These are phyloP conservation scores for Wallacemonas sp. DNA, from an alignment of 208 protist genomes.

Conservation along the genomic window DNA sequence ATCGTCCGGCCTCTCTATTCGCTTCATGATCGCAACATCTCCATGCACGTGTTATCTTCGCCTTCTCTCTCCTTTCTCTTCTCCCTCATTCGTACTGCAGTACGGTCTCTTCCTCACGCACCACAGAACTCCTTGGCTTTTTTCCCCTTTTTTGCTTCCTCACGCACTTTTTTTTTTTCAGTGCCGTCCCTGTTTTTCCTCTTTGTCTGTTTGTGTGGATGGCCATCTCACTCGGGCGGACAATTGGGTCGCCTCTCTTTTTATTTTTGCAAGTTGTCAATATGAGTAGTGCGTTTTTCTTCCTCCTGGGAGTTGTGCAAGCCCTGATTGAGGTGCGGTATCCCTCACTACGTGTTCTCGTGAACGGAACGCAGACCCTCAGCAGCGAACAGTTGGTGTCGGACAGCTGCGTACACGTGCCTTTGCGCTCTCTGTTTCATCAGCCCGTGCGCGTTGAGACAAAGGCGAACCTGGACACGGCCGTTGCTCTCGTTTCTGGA, in stretches of 20 bases:
- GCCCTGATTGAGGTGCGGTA: constrained; percentile 8
- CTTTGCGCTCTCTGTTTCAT: constrained; percentile 54
- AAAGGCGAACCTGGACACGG: no score
- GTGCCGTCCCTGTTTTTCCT: constrained; percentile 18
- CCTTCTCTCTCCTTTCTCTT: no score
- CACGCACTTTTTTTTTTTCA: constrained; percentile 14
- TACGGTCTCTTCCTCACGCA: not conserved
- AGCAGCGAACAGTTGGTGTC: no score
- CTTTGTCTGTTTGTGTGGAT: constrained; percentile 24
- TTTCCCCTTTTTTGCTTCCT: not conserved
- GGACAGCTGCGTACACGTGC: constrained; percentile 51
- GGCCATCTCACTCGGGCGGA: constrained; percentile 64
- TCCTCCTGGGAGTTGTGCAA: constrained; percentile 19
- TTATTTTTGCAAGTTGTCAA: constrained; percentile 46
- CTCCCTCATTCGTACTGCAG: not conserved
- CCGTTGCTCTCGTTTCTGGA: not conserved
- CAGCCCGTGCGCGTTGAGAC: not conserved
- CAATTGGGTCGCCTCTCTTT: constrained; percentile 31
- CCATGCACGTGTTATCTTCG: no score
- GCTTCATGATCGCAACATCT: no score
- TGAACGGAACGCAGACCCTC: not conserved
- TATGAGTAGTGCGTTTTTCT: constrained; percentile 35
- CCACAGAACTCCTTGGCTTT: not conserved
- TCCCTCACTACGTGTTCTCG: not conserved
- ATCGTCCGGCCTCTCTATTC: no score